Evolutionary conservation across 2,329 filamentous ascomycete genomes (phyloP).

Genomic region (Nemania bipapillata): DNA sequence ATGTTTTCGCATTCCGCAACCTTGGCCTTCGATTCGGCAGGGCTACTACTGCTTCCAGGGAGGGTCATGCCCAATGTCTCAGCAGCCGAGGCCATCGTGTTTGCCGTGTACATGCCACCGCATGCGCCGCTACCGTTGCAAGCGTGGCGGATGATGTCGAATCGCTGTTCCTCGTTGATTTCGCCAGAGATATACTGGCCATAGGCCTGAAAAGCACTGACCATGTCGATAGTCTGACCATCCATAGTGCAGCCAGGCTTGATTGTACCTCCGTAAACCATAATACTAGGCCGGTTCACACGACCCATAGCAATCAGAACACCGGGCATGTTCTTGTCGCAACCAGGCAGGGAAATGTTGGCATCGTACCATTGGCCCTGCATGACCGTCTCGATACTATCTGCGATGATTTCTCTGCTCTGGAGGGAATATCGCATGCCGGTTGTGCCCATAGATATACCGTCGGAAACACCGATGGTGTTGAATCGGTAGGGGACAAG

Average conservation of each 20-base stretch:
- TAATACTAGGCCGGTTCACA: constrained; percentile 91
- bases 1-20: constrained; percentile 76
- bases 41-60: constrained; percentile 83
- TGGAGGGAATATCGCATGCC: constrained; percentile 97
- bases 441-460: constrained; percentile 96
- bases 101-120: constrained; percentile 85
- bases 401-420: constrained; percentile 94
- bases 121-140: constrained; percentile 87
- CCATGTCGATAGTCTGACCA: constrained; percentile 86
- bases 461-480: constrained; percentile 97
- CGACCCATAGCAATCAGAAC: constrained; percentile 93
- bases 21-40: constrained; percentile 78
- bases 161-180: constrained; percentile 89
- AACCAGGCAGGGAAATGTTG: constrained; percentile 95
- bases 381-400: constrained; percentile 99
- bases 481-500: constrained; percentile 98
- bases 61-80: constrained; percentile 80
- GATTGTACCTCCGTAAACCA: constrained; percentile 98
- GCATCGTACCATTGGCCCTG: constrained; percentile 98
- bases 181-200: constrained; percentile 92
- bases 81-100: constrained; percentile 80
- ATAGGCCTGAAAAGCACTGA: constrained; percentile 97
- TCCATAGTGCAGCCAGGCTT: constrained; percentile 84
- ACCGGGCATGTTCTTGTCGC: constrained; percentile 99
- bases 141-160: constrained; percentile 92